A percentile compares a stretch with the other conserved stretches of the same genome.
These are phyloP conservation scores for Suillus bovinus DNA, from an alignment of 768 basidiomycete species.

Conservation along the genomic window DNA sequence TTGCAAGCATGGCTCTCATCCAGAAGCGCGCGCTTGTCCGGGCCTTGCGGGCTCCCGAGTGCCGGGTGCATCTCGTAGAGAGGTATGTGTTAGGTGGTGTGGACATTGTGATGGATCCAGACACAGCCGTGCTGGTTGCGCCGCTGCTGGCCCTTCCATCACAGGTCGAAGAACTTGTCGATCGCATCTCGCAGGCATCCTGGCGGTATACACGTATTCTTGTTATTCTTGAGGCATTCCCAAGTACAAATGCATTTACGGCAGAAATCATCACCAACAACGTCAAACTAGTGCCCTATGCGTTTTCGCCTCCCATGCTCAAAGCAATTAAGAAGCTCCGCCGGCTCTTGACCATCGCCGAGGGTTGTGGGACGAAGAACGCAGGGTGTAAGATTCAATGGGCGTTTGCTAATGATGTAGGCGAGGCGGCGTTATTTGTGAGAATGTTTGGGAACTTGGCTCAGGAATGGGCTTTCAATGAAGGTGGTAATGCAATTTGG, in stretches of 20 bases:
- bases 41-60: conserved; percentile 44
- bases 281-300: conserved; percentile 29
- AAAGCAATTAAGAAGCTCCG: conserved; percentile 71
- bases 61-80: conserved; percentile 61
- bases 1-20: conserved; percentile 67
- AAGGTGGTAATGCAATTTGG: conserved; percentile 48
- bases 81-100: conserved; percentile 57
- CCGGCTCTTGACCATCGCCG: conserved; percentile 60
- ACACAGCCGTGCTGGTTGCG: conserved; percentile 55
- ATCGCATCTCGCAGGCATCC: conserved; percentile 52
- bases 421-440: conserved; percentile 56
- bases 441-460: conserved; percentile 62
- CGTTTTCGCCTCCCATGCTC: conserved; percentile 66
- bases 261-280: conserved; percentile 12
- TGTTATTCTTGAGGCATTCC: conserved; percentile 69
- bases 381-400: conserved; percentile 44
- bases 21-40: conserved; percentile 66
- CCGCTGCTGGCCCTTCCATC: conserved; percentile 49
- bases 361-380: conserved; percentile 56
- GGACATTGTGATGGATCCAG: conserved; percentile 68
- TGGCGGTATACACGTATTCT: conserved; percentile 60
- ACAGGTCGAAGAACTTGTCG: conserved; percentile 44
- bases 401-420: conserved; percentile 63
- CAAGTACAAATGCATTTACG: conserved; percentile 42
- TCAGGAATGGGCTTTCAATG: conserved; percentile 42